Base-by-base conservation (phyloP, 306 rosid species). In the Fragaria ananassa region DNA sequence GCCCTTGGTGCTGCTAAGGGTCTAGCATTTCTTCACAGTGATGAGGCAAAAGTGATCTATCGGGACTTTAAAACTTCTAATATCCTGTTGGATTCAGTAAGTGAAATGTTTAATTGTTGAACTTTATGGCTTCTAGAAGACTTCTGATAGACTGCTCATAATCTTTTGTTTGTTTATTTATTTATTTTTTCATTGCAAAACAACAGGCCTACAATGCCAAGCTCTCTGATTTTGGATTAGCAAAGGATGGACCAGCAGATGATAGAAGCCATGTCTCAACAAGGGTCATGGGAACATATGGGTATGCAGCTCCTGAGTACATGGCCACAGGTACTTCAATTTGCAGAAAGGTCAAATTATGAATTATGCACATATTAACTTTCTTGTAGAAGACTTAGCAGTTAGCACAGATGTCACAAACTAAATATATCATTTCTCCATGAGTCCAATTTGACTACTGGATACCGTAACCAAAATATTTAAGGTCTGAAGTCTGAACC, bases 291-390 rank as follows among this genome's bases (percentile, higher is more conserved):
- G 99, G 99, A 69, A 96, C 99, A 10, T 92, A 80, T 79, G 99
- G 99, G 49, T 96, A 96, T 70, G 98, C 99, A 10, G 99, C 99
- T 42, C 99, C 99, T 2, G 99, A 96, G 81, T 96, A 96, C 73
- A 83, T 96, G 93, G 93, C 94, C 56, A 92, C 99, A 87, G 99
- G 99, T 92, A 92, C 31, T 74, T 67, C 58, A 78, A 11, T 78
- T 73, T 56, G 58, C 74, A 10, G 17, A 35, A 21, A 19, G 61
- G 62, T 11, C 1, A 9, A 58, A 35, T 53, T 41, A 17, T 41
- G 71, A 67, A 21, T 3, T 31, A 31, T 67, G 19, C 51, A n/a
- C 35, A 41, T 41, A 21, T n/a, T 67, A 46, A 21, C 11, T 65
- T 35, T 65, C 49, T 31, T 37, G 47, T 13, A 37, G 70, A 37